Base-by-base conservation (phyloP, 169 alveolate species). In the Cryptosporidium viatorum region DNA sequence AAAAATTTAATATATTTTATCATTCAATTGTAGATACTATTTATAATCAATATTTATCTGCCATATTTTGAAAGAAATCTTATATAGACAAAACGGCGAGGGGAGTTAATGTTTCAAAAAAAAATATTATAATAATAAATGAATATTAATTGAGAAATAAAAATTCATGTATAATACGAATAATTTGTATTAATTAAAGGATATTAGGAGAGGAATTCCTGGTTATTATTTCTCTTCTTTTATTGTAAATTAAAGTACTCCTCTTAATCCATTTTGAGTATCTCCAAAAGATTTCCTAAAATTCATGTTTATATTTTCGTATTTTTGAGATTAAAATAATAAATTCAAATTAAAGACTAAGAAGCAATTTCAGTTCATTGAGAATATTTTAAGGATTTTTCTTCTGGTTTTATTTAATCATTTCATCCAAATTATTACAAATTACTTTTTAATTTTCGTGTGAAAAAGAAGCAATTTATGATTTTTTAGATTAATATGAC, bases 61-160 rank as follows among this genome's bases (percentile, higher is more conserved):
- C 67, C 67, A 65, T 33, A 65, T 65, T 33, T 5, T 7, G 43
- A 48, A 14, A 48, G 55, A 48, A 65, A 65, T 33, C 50, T 37
- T 37, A 31, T 21, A 39, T 43, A 71, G 85, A 71, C 85, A 71
- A 31, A 51, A 71, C 85, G 85, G n/a, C 21, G 85, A 71, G 85
- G 85, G 85, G 85, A 69, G 18, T n/a, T 65, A 29, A 62, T 37
- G 2, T 23, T 70, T 4, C 10, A 39, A 41, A 33, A 12, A 26
- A 65, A 16, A 26, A n/a, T n/a, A n/a, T n/a, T 55, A 55, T 0
- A 55, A 3, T 5, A 55, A 55, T 55, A 55, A 12, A 21, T 26
- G 21, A n/a, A 1, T 18, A 55, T 23, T 16, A 7, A 37, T 50
- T 8, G 35, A 55, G 35, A 55, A 55, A 23, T 8, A 55, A 55